Evolutionary conservation across 495 filamentous ascomycete genomes (phyloP).

Genomic region (Penicillium paradoxum): DNA sequence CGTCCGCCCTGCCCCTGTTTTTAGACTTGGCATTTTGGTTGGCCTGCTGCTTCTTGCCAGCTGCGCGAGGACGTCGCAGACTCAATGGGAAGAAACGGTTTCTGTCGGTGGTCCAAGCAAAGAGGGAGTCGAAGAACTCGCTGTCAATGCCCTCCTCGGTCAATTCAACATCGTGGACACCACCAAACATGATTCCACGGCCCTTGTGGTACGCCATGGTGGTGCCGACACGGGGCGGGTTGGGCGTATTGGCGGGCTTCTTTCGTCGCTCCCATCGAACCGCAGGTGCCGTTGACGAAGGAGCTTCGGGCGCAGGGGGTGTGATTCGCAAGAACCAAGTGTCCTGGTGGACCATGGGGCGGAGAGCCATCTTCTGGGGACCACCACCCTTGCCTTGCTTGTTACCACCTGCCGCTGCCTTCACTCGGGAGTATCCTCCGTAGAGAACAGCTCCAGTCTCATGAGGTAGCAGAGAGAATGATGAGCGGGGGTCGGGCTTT

Average conservation of each 20-base stretch:
- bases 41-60: conserved; percentile 53
- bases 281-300: conserved; percentile 55
- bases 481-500: conserved; percentile 84
- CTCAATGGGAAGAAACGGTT: conserved; percentile 86
- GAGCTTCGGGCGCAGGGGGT: conserved; percentile 58
- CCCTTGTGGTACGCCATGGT: conserved; percentile 93
- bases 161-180: conserved; percentile 89
- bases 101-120: conserved; percentile 87
- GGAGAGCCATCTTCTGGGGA: conserved; percentile 62
- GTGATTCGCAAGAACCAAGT: conserved; percentile 87
- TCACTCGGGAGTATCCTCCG: conserved; percentile 90
- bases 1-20: conserved; percentile 72
- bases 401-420: conserved; percentile 47
- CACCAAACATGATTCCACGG: conserved; percentile 87
- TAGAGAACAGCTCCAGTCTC: conserved; percentile 84
- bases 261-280: conserved; percentile 91
- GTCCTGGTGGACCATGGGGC: conserved; percentile 86
- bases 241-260: conserved; percentile 83
- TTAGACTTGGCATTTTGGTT: conserved; percentile 54
- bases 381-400: conserved; percentile 62
- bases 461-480: conserved; percentile 86
- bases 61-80: conserved; percentile 63
- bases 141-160: conserved; percentile 94
- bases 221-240: conserved; percentile 74
- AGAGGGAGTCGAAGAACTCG: conserved; percentile 88